Base-by-base conservation (phyloP, 345 rosid genomes). In the Erysimum cheiranthoides region DNA sequence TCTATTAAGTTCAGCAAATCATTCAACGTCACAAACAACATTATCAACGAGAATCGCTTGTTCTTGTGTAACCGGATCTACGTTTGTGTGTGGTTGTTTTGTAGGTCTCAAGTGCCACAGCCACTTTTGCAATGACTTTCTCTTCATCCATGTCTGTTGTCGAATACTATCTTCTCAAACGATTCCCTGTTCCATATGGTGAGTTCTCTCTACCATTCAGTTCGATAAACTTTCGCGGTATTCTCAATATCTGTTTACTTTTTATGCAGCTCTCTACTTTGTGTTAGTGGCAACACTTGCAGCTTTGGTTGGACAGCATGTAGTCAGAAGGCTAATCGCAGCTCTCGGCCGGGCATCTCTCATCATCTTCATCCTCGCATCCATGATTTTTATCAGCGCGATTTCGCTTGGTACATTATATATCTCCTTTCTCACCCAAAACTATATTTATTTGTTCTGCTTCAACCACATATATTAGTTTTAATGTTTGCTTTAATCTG, bases 91-190 rank as follows among this genome's bases (percentile, higher is more conserved):
- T 21, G 25, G 5, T 16, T 46, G 17, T 42, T 70, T 14, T 58
- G 68, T 70, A 88, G 95, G 95, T 91, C 57, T 84, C 93, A 64
- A 90, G 93, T 86, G 90, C 97, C 62, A 92, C 96, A 30, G 86
- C 92, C 21, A 92, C 97, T 70, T 90, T 90, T 78, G 89, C 91
- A n/a, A 90, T 90, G 97, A 82, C 85, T 13, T 92, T 92, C 73
- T 90, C 93, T 50, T 89, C 97, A 30, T 89, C 96, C 8, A 86
- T 92, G 92, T 92, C 93, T 27, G 97, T 87, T n/a, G 79, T 92
- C 8, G 97, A 91, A 71, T 91, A 89, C 75, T 91, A 86, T 78
- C 91, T 91, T 66, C 84, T 91, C 14, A 88, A 86, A 67, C 92
- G 93, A 42, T 92, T 92, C 72, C 93, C 96, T 3, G 86, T 92